A percentile compares a stretch with the other conserved stretches of the same genome.
Conservation (phyloP, 495 filamentous ascomycete species). For the Penicillium chermesinum region DNA sequence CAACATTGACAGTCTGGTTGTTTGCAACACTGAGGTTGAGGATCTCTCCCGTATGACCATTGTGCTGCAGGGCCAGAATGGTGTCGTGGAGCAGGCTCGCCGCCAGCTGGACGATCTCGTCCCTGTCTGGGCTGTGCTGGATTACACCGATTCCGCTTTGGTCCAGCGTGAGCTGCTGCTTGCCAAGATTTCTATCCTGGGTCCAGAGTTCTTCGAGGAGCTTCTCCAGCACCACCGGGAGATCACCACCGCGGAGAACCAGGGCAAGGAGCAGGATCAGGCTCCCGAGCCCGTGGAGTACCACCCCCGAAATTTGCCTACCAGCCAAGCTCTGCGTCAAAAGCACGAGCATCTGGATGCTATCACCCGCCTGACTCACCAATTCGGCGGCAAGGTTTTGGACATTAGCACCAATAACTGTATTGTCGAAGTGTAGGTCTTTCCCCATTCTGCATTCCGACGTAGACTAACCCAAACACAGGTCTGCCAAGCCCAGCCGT, state of each 20-base stretch:
- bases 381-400: constrained; percentile 94
- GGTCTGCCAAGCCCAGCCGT: constrained; percentile 85
- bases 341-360: constrained; percentile 96
- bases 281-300: constrained; percentile 43
- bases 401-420: constrained; percentile 98
- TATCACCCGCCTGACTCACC: constrained; percentile 92
- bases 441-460: neutral
- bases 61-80: constrained; percentile 90
- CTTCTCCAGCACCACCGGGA: constrained; percentile 87
- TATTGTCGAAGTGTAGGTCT: constrained; percentile 90
- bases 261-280: constrained; percentile 23
- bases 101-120: constrained; percentile 94
- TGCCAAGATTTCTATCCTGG: constrained; percentile 93
- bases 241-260: constrained; percentile 49
- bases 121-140: constrained; percentile 95
- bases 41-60: constrained; percentile 98
- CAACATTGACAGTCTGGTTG: constrained; percentile 97
- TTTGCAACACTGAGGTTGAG: constrained; percentile 97
- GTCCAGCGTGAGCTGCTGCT: constrained; percentile 93
- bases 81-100: constrained; percentile 94
- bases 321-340: constrained; percentile 82
- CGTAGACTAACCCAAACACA: constrained; percentile 25
- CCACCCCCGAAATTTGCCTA: constrained; percentile 79
- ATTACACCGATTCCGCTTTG: constrained; percentile 89
- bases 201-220: constrained; percentile 97